Percentiles rank a stretch among this genome's conserved stretches.
These are phyloP conservation scores for Trypanosoma lewisi DNA, from an alignment of 208 protist genomes.

Conservation along the genomic window DNA sequence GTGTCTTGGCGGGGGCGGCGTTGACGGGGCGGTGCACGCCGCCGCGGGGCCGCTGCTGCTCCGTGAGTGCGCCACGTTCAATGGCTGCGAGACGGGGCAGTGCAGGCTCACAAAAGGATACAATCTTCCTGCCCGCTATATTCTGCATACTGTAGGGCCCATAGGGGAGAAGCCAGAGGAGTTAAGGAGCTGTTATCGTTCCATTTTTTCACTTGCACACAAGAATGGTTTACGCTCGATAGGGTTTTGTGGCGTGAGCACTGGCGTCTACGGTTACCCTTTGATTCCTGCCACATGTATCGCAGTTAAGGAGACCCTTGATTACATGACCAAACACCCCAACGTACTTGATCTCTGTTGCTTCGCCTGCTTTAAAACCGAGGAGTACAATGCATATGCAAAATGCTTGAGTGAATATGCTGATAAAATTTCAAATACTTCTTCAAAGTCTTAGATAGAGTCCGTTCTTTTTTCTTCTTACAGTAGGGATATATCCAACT, in stretches of 20 bases:
- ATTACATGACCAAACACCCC: slow-evolving; percentile 35
- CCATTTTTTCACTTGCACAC: slow-evolving; percentile 40
- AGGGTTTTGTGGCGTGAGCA: slow-evolving; percentile 82
- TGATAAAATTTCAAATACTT: neutral
- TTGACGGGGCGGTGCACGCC: slow-evolving; percentile 81
- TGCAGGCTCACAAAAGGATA: slow-evolving; percentile 68
- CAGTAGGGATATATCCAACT: neutral
- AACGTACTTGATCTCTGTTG: slow-evolving; percentile 38
- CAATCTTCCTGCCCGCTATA: slow-evolving; percentile 56
- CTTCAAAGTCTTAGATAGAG: neutral
- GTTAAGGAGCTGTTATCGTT: slow-evolving; percentile 61
- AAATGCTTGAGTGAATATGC: slow-evolving; percentile 14
- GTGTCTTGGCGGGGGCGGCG: slow-evolving; percentile 64
- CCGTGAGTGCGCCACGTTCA: slow-evolving; percentile 50
- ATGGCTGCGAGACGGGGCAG: slow-evolving; percentile 56
- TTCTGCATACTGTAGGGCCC: slow-evolving; percentile 84
- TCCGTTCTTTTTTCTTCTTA: neutral
- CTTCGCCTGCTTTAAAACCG: slow-evolving; percentile 56
- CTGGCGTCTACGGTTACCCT: slow-evolving; percentile 88
- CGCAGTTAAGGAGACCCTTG: slow-evolving; percentile 44
- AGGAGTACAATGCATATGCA: slow-evolving; percentile 29
- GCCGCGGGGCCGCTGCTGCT: slow-evolving; percentile 59
- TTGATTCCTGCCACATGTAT: slow-evolving; percentile 49
- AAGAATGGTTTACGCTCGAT: slow-evolving; percentile 47
- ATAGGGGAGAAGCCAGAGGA: slow-evolving; percentile 54